Base-by-base conservation (phyloP, 768 basidiomycete species). In the Termitomyces sp. region DNA sequence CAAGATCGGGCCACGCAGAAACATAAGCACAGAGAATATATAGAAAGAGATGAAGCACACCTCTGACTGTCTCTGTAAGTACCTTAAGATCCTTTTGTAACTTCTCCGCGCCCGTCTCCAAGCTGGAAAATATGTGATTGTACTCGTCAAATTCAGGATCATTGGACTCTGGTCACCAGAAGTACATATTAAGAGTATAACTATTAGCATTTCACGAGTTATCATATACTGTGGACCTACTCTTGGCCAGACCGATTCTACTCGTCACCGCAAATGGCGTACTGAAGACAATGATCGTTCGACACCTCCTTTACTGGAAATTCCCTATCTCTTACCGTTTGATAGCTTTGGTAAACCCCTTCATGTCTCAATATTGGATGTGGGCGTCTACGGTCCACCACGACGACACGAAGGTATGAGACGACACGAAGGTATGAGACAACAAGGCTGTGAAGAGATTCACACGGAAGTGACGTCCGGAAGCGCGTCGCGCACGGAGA, bases 141-240 rank as follows among this genome's bases (percentile, higher is more conserved):
- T 85, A 89, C 56, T 94, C 92, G 61, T 96, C 91, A 71, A 94
- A 96, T 67, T 95, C 93, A 18, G 89, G 82, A 75, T 95, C 94
- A 63, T 70, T 76, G 5, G 92, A 92, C 71, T 88, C 92, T 83
- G 56, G 25, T 40, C 36, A 36, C 48, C 16, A 13, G 36, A 41
- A 20, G 6, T 13, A 43, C 7, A 39, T 11, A n/a, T n/a, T n/a
- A 29, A 20, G 1, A 32, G 40, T 18, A 55, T 16, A 16, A 27
- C 22, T 47, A 39, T 58, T 29, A 53, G 25, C n/a, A 13, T 52
- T 18, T 20, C 45, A 27, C 41, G 27, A 3, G 7, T 43, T 4
- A 7, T 18, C 4, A 39, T 41, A 2, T 13, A 39, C 20, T 39
- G 32, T 38, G 16, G 56, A 58, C 84, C 75, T 66, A 96, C 96